Conservation (phyloP, 1,284 basidiomycete species). For the Trichosporon faecale region DNA sequence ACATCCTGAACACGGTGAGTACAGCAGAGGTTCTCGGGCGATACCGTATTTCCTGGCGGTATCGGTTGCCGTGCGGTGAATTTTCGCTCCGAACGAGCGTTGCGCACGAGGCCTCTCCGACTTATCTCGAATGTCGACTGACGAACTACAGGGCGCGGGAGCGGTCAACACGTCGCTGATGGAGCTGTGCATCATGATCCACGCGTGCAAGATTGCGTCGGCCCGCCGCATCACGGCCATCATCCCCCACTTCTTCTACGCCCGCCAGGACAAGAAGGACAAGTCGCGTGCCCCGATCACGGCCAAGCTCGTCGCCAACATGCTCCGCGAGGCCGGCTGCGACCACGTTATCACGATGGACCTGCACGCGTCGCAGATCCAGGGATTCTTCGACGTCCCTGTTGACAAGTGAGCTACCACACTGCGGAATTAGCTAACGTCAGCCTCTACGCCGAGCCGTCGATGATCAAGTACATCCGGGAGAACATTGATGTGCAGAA, state of each 20-base stretch:
- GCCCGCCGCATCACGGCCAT: constrained; percentile 96
- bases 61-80: neutral
- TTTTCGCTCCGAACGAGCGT: neutral
- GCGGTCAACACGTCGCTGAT: constrained; percentile 81
- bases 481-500: constrained; percentile 83
- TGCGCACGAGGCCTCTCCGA: neutral
- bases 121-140: neutral
- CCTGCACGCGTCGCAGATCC: constrained; percentile 95
- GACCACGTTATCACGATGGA: constrained; percentile 99
- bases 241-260: constrained; percentile 89
- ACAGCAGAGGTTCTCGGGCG: constrained; percentile 13
- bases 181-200: constrained; percentile 99
- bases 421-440: constrained; percentile 52
- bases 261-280: constrained; percentile 99
- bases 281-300: constrained; percentile 98
- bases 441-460: constrained; percentile 89
- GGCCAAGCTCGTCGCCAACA: constrained; percentile 97
- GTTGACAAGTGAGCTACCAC: constrained; percentile 85
- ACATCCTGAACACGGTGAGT: constrained; percentile 86
- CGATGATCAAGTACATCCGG: constrained; percentile 90
- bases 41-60: neutral
- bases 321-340: constrained; percentile 95
- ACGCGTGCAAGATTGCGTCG: constrained; percentile 96
- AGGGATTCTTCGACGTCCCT: constrained; percentile 99
- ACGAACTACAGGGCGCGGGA: constrained; percentile 42